These are phyloP conservation scores for Strigomonas galati DNA, from an alignment of 208 protist species.

Conservation along the genomic window DNA sequence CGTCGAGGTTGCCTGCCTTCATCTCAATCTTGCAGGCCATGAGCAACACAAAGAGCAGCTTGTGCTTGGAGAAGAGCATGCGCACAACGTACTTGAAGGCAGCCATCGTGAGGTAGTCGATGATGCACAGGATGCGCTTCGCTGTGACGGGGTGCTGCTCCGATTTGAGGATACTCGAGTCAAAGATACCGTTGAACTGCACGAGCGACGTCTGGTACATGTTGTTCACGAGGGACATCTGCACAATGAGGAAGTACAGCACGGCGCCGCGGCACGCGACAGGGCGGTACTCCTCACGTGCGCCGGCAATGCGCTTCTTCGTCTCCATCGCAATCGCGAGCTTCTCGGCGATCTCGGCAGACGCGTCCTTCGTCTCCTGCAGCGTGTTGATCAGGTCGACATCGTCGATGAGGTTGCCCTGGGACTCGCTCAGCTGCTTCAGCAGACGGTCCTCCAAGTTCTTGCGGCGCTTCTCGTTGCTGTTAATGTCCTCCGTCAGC, in stretches of 20 bases:
- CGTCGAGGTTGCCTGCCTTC: conserved; percentile 74
- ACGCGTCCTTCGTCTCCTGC: conserved; percentile 96
- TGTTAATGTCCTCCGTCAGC: conserved; percentile 96
- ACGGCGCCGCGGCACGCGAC: conserved; percentile 96
- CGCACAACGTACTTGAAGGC: conserved; percentile 95
- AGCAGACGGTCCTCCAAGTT: conserved; percentile 94
- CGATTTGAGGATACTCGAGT: conserved; percentile 90
- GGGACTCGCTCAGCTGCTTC: conserved; percentile 92
- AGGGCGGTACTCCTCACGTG: conserved; percentile 96
- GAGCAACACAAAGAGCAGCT: conserved; percentile 96
- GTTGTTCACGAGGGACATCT: conserved; percentile 96
- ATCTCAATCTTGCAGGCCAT: conserved; percentile 97
- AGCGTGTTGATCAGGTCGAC: conserved; percentile 95
- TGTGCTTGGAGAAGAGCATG: conserved; percentile 97
- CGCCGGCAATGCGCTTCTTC: conserved; percentile 94
- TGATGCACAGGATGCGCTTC: conserved; percentile 96
- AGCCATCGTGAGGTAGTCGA: conserved; percentile 92
- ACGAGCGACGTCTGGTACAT: conserved; percentile 99
- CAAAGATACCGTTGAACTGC: conserved; percentile 97
- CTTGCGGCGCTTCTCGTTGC: conserved; percentile 94
- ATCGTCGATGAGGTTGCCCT: conserved; percentile 93
- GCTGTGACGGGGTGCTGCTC: conserved; percentile 87
- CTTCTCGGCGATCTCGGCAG: conserved; percentile 96
- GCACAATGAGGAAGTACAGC: conserved; percentile 98
- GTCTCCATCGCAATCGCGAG: conserved; percentile 93